These are phyloP conservation scores for Cardamine resedifolia DNA, from an alignment of 345 rosid genomes.

Conservation along the genomic window DNA sequence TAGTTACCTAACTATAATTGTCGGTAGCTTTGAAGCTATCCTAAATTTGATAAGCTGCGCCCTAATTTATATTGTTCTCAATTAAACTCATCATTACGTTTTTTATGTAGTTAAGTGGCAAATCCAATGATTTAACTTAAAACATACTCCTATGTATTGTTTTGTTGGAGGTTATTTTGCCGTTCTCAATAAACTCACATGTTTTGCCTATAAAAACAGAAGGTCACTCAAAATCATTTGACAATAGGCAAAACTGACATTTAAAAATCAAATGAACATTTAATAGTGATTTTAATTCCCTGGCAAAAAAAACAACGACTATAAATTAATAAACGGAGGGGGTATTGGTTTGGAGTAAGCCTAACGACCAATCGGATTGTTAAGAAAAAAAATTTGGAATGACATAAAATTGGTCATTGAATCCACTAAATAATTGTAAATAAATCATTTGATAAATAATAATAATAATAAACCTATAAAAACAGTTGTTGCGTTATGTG, in stretches of 20 bases:
- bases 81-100: not conserved
- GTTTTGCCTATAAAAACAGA: too few relatives aligned
- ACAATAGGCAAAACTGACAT: not conserved
- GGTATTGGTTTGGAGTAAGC: not conserved
- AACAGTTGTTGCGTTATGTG: not conserved
- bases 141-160: too few relatives aligned
- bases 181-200: too few relatives aligned
- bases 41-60: slow-evolving; percentile 17
- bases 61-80: slow-evolving; percentile 9
- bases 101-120: not conserved
- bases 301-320: not conserved
- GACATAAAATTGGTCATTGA: not conserved
- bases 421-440: too few relatives aligned
- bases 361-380: not conserved
- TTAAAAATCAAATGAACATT: not conserved
- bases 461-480: too few relatives aligned
- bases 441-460: too few relatives aligned
- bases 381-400: not conserved
- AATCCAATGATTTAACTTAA: not conserved
- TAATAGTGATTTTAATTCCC: not conserved
- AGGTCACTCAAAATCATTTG: too few relatives aligned
- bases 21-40: slow-evolving; percentile 31
- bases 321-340: not conserved
- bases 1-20: slow-evolving; percentile 18
- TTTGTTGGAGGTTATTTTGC: too few relatives aligned